Evolutionary conservation across 148 eudicot species (phyloP), one percentile per base, ranked within the genome.

Genomic region (Limonium bicolor): DNA sequence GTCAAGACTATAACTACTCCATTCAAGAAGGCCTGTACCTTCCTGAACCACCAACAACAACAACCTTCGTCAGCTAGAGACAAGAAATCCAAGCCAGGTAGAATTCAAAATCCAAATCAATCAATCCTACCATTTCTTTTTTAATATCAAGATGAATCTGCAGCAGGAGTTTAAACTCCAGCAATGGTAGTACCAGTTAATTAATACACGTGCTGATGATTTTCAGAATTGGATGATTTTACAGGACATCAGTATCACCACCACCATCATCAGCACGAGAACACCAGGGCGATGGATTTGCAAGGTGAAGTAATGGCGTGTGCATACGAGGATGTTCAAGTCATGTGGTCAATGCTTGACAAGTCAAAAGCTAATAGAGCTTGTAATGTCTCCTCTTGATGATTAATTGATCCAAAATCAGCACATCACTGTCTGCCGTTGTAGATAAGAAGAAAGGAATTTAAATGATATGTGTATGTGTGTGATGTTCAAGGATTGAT

Each of bases 291-390:
- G 19, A 70, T 74, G 86, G 74, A 73, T 46, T 69, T 82, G 16
- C 90, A 80, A 0, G 86, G 90, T 17, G 92, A 85, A 40, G 95
- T 77, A 54, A 85, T 85, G 92, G 92, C 95, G 4, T 85, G 95
- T 58, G 64, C 54, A 42, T 85, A 80, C 34, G 92, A 80, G 42
- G 95, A 85, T 65, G 86, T 85, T 29, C 90, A 80, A 24, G 90
- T 80, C 20, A 85, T 80, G 95, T 85, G 95, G 95, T 80, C 90
- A 13, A 77, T 85, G 60, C 48, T 85, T 48, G 95, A 80, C 59
- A 80, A 85, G 70, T 74, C 95, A 53, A 71, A 63, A 24, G n/a
- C 71, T 27, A n/a, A n/a, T n/a, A 53, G 46, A 58, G 11, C 65
- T 9, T 66, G 63, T 62, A 45, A 58, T 20, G 24, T 68, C 40